phyloP scores from a whole-genome alignment of 2,329 filamentous ascomycete species.

The Paracorniculantispora psalliotae region DNA sequence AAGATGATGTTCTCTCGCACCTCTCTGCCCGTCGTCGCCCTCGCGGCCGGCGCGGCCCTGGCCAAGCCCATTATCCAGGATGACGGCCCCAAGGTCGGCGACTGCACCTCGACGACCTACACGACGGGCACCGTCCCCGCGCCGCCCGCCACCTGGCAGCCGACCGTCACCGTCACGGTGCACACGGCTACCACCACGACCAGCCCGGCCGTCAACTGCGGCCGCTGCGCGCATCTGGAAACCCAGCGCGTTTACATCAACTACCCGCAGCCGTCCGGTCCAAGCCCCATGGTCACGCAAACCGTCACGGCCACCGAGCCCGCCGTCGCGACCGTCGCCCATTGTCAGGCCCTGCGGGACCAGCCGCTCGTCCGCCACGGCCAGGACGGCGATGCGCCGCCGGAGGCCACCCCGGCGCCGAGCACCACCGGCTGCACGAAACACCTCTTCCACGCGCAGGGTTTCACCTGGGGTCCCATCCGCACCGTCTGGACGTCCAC shows the following conservation, averaged over 20 bases:
- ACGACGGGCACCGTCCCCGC: not conserved
- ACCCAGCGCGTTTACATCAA: not conserved
- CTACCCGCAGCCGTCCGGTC: not conserved
- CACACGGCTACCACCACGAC: not conserved
- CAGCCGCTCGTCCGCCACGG: not conserved
- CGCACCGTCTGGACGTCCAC: slow-evolving; percentile 25
- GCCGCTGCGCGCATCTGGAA: not conserved
- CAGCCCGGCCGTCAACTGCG: not conserved
- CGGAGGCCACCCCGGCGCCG: not conserved
- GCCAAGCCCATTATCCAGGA: not conserved
- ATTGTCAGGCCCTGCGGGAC: not conserved
- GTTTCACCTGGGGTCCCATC: slow-evolving; percentile 19
- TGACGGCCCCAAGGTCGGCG: not conserved
- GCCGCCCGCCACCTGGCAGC: slow-evolving; percentile 1
- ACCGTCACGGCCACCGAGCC: not conserved
- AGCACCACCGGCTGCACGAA: slow-evolving; percentile 16
- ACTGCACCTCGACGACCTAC: not conserved
- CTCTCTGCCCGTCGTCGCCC: not conserved
- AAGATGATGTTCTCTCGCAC: not conserved
- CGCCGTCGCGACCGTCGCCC: not conserved
- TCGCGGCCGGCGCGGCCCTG: not conserved
- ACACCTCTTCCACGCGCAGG: not conserved
- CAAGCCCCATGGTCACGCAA: not conserved
- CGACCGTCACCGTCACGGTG: slow-evolving; percentile 2
- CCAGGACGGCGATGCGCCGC: not conserved